phyloP scores from a whole-genome alignment of 75 land plant species.

The Picea glauca region DNA sequence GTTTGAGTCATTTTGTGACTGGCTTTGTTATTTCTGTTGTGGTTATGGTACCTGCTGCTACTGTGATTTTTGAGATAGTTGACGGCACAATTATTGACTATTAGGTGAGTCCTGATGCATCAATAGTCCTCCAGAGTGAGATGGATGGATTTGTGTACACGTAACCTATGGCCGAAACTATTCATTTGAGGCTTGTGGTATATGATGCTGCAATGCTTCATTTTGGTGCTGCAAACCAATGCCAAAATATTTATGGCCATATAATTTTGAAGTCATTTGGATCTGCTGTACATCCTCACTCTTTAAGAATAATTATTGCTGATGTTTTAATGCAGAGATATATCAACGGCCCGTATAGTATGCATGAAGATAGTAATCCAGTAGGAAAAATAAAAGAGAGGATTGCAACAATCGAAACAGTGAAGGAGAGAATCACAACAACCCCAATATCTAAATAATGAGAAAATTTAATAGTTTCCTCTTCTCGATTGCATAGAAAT shows the following conservation, averaged over 20 bases:
- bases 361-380: too few relatives aligned
- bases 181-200: slow-evolving; percentile 28
- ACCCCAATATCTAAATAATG: too few relatives aligned
- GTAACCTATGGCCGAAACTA: slow-evolving; percentile 35
- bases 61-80: slow-evolving; percentile 22
- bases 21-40: slow-evolving; percentile 18
- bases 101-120: slow-evolving; percentile 11
- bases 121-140: slow-evolving; percentile 13
- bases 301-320: slow-evolving; percentile 22
- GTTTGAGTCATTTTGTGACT: slow-evolving; percentile 26
- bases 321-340: slow-evolving; percentile 3
- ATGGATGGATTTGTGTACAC: slow-evolving; percentile 13
- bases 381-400: too few relatives aligned
- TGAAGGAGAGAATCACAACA: too few relatives aligned
- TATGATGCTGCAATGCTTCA: slow-evolving; percentile 18
- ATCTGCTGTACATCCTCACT: slow-evolving; percentile 24
- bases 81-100: slow-evolving; percentile 20
- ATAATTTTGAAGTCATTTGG: slow-evolving; percentile 17
- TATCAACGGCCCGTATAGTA: too few relatives aligned
- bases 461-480: too few relatives aligned
- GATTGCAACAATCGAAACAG: too few relatives aligned
- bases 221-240: slow-evolving; percentile 17
- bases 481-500: too few relatives aligned
- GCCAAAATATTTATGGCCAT: slow-evolving; percentile 19
- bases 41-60: slow-evolving; percentile 33